Conservation (phyloP, 306 rosid species). For the Astragalus glycyphyllos region DNA sequence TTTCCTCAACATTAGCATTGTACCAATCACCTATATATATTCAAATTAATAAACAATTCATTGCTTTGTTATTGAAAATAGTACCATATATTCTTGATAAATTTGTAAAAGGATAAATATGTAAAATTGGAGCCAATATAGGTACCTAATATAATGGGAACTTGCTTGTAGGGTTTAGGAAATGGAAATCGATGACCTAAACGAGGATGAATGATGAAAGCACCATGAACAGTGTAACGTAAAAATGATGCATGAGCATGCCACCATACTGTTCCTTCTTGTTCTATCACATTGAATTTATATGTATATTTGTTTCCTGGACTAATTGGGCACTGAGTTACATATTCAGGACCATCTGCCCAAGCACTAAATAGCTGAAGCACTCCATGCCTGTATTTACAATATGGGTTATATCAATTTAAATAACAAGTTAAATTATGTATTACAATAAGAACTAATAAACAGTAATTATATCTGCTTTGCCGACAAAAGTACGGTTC, state of each 20-base stretch:
- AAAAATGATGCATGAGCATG: slow-evolving; percentile 63
- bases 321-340: slow-evolving; percentile 61
- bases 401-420: no score
- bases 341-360: slow-evolving; percentile 68
- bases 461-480: no score
- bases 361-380: slow-evolving; percentile 56
- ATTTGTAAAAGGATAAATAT: background rate
- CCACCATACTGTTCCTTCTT: slow-evolving; percentile 81
- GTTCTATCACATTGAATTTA: slow-evolving; percentile 52
- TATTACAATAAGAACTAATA: no score
- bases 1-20: slow-evolving; percentile 52
- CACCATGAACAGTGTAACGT: slow-evolving; percentile 67
- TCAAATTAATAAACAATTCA: no score
- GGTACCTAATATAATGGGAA: slow-evolving; percentile 55
- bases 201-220: slow-evolving; percentile 55
- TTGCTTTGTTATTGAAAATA: background rate
- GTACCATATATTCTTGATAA: no score
- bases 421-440: no score
- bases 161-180: slow-evolving; percentile 45
- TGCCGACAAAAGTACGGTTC: no score
- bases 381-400: slow-evolving; percentile 55
- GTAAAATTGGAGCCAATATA: background rate
- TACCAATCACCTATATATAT: slow-evolving; percentile 64
- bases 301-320: slow-evolving; percentile 47
- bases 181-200: slow-evolving; percentile 37